These are phyloP conservation scores for Scheffersomyces coipomensis DNA, from an alignment of 805 yeast genomes.

Conservation along the genomic window DNA sequence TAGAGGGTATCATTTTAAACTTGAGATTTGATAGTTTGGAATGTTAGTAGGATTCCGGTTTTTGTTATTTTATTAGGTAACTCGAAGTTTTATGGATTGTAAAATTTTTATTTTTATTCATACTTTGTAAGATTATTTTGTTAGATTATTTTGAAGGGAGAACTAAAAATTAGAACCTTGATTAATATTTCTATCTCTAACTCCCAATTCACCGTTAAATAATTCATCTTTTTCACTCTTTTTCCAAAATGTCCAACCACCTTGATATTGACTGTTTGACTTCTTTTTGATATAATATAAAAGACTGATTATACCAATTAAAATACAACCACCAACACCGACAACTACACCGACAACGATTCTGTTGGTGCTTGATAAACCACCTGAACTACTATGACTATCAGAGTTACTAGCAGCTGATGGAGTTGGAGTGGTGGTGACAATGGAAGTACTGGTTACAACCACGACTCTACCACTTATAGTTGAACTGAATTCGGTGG, in stretches of 20 bases:
- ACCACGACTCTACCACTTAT: constrained; percentile 36
- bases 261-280: constrained; percentile 24
- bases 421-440: constrained; percentile 20
- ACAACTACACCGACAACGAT: constrained; percentile 48
- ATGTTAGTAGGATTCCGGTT: too few relatives aligned
- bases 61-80: too few relatives aligned
- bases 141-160: too few relatives aligned
- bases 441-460: constrained; percentile 38
- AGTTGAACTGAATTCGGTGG: constrained; percentile 30
- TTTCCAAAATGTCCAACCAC: constrained; percentile 50
- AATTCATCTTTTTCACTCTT: constrained; percentile 44
- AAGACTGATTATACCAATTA: constrained; percentile 32
- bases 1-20: too few relatives aligned
- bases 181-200: constrained; percentile 46
- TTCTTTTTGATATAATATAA: constrained; percentile 36
- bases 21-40: too few relatives aligned
- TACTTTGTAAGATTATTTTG: too few relatives aligned
- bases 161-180: constrained; percentile 43
- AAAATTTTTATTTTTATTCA: too few relatives aligned
- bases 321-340: constrained; percentile 44
- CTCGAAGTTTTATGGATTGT: too few relatives aligned
- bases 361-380: constrained; percentile 40
- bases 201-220: constrained; percentile 46
- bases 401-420: constrained; percentile 13
- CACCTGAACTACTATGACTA: constrained; percentile 16